Evolutionary conservation across 345 rosid species (phyloP), one percentile per base, ranked within the genome.

Genomic region (Triadica sebifera): DNA sequence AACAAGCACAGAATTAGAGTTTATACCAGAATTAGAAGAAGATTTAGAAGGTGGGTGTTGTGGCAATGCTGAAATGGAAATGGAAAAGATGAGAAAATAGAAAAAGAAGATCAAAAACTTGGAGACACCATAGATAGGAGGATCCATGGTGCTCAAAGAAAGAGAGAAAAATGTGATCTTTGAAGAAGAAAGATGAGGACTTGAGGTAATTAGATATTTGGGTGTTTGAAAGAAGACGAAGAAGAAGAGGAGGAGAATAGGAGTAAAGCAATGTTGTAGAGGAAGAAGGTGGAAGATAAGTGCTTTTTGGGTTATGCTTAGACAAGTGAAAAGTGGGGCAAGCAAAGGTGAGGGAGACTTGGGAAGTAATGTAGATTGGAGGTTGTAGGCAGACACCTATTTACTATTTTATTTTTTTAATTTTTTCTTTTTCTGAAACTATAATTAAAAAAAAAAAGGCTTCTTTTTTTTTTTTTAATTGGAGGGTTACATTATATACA

Each of bases 101-200:
- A 20, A 25, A 49, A 57, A 43, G 19, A 70, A 8, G 53, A 71
- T 37, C 56, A 74, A 22, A 55, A 64, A 17, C 51, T 46, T 65
- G 64, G 85, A 80, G 88, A 85, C 75, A 77, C 89, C 91, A 73
- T 77, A 71, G 89, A 81, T 51, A 65, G 60, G 61, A 67, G 82
- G 62, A 84, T 72, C 89, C 96, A 90, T 93, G 86, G 88, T 58
- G 84, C 84, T 75, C 74, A 22, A 56, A 59, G 41, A 50, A 45
- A 59, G 34, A 29, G 34, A 29, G 10, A 17, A 47, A 16, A 24
- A 20, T 17, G 4, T 34, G 65, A 37, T 20, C 19, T 1, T 13
- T 15, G 10, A 20, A 4, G 38, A 37, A 6, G 29, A 63, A 57
- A 57, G 55, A 75, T 8, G 6, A 62, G 57, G 59, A 22, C 47